These are phyloP conservation scores for Xylariaceae sp. DNA, from an alignment of 2,329 filamentous ascomycete genomes.

Conservation along the genomic window DNA sequence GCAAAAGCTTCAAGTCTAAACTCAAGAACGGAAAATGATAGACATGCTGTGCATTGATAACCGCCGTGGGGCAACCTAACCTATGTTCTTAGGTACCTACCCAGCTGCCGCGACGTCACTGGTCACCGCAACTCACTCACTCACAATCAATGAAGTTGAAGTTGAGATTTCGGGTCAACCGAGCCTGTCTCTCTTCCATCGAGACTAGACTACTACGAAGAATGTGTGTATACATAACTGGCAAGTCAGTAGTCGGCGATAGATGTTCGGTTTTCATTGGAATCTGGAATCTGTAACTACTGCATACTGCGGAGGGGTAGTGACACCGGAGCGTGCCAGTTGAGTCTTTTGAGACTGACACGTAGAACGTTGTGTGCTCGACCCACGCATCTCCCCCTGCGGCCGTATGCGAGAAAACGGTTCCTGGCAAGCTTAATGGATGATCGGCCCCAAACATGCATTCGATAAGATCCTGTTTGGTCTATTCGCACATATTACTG, in stretches of 20 bases:
- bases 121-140: slow-evolving; percentile 15
- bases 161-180: neutral
- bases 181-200: neutral
- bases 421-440: slow-evolving; percentile 29
- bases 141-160: neutral
- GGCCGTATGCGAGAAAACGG: slow-evolving; percentile 28
- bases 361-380: slow-evolving; percentile 35
- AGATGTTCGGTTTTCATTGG: slow-evolving; percentile 22
- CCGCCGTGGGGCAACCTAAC: slow-evolving; percentile 16
- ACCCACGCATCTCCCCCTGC: slow-evolving; percentile 26
- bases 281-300: slow-evolving; percentile 24
- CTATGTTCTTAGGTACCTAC: slow-evolving; percentile 5
- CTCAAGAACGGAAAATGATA: slow-evolving; percentile 21
- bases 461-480: slow-evolving; percentile 18
- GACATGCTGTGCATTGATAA: slow-evolving; percentile 5
- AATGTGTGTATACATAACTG: neutral
- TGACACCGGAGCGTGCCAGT: slow-evolving; percentile 24
- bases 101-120: slow-evolving; percentile 9
- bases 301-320: slow-evolving; percentile 26
- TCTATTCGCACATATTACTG: slow-evolving; percentile 13
- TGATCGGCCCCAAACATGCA: slow-evolving; percentile 19
- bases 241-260: slow-evolving; percentile 17
- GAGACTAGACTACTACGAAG: neutral
- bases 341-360: slow-evolving; percentile 36
- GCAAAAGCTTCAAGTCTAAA: slow-evolving; percentile 17